Percentiles rank a stretch among this genome's conserved stretches.
Evolutionary conservation across 2,329 filamentous ascomycete genomes (phyloP).

Genomic region (Dendryphion nanum): DNA sequence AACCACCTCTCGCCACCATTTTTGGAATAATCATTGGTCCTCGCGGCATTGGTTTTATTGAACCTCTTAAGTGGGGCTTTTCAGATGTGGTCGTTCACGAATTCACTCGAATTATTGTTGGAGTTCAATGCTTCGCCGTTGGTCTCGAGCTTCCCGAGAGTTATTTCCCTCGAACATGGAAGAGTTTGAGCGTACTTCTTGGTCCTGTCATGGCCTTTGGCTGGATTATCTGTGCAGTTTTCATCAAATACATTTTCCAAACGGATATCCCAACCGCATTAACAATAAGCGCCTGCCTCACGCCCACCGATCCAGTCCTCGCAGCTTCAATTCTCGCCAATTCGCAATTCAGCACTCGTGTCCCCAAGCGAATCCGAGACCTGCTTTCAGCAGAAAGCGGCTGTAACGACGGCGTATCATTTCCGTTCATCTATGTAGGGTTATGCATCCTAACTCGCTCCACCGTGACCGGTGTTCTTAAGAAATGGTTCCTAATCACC

Average conservation of each 20-base stretch:
- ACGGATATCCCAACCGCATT: slow-evolving; percentile 48
- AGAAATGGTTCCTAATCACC: slow-evolving; percentile 54
- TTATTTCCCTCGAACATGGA: slow-evolving; percentile 54
- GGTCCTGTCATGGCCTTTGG: slow-evolving; percentile 54
- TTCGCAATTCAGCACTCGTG: slow-evolving; percentile 52
- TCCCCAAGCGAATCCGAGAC: slow-evolving; percentile 52
- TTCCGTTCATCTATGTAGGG: slow-evolving; percentile 57
- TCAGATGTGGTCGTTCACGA: slow-evolving; percentile 43
- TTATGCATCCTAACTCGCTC: slow-evolving; percentile 45
- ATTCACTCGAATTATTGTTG: slow-evolving; percentile 46
- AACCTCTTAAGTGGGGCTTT: slow-evolving; percentile 44
- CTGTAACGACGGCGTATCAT: slow-evolving; percentile 57
- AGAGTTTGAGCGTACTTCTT: slow-evolving; percentile 49
- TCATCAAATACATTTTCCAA: slow-evolving; percentile 49
- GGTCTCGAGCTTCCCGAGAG: slow-evolving; percentile 40
- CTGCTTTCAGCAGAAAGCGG: slow-evolving; percentile 55
- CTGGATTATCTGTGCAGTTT: slow-evolving; percentile 48
- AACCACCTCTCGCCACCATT: slow-evolving; percentile 48
- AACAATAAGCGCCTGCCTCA: slow-evolving; percentile 55
- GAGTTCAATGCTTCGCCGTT: slow-evolving; percentile 42
- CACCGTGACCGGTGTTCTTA: slow-evolving; percentile 41
- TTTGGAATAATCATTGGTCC: slow-evolving; percentile 48
- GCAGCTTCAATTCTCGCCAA: slow-evolving; percentile 55
- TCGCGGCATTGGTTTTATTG: slow-evolving; percentile 38
- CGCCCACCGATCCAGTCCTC: slow-evolving; percentile 57